Evolutionary conservation across 2,329 filamentous ascomycete genomes (phyloP).

Genomic region (Hypoxylon sp.): DNA sequence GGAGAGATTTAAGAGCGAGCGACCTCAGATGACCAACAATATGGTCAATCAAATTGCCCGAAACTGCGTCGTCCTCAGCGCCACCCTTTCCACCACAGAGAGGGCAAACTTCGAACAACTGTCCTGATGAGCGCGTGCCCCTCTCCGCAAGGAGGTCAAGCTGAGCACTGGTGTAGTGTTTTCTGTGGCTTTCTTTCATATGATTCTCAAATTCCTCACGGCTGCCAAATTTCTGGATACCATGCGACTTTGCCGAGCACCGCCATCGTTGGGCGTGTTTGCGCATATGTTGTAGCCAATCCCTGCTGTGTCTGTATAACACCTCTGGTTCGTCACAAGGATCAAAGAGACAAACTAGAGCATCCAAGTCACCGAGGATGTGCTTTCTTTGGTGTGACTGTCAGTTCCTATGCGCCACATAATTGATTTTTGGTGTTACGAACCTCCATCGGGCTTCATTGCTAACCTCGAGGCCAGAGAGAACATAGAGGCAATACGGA

Average conservation of each 20-base stretch:
- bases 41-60: constrained; percentile 9
- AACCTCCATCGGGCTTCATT: constrained; percentile 24
- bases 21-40: constrained; percentile 24
- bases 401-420: neutral
- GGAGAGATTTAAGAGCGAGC: constrained; percentile 32
- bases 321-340: constrained; percentile 16
- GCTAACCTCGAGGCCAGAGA: constrained; percentile 15
- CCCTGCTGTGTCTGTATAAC: constrained; percentile 18
- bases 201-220: constrained; percentile 9
- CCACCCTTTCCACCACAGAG: constrained; percentile 12
- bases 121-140: constrained; percentile 7
- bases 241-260: constrained; percentile 19
- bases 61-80: neutral
- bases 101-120: constrained; percentile 18
- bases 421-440: neutral
- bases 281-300: constrained; percentile 25
- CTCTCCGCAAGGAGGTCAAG: constrained; percentile 15
- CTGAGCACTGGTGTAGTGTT: constrained; percentile 6
- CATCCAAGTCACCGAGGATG: constrained; percentile 13
- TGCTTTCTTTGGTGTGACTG: constrained; percentile 1
- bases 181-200: constrained; percentile 4
- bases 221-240: neutral
- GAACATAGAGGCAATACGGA: constrained; percentile 30
- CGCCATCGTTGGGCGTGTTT: constrained; percentile 22
- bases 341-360: constrained; percentile 22